Conservation (phyloP, 345 rosid genomes). For the Noccaea bulbosa region DNA sequence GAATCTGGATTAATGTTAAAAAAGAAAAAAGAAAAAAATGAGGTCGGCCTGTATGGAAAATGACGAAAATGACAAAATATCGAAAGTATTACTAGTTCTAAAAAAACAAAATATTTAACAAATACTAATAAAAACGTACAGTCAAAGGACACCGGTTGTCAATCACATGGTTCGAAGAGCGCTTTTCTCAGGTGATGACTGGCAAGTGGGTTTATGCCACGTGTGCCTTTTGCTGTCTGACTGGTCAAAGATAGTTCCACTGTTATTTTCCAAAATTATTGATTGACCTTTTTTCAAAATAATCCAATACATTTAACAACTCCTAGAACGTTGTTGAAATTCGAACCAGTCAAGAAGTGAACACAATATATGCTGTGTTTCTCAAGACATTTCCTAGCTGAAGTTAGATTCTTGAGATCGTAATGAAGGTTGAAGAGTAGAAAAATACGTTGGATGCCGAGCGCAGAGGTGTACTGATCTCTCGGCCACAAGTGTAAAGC, state of each 20-base stretch:
- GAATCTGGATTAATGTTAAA: background rate
- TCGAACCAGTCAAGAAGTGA: too few relatives aligned
- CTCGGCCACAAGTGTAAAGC: too few relatives aligned
- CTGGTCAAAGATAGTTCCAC: constrained; percentile 40
- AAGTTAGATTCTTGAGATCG: too few relatives aligned
- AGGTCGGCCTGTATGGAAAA: background rate
- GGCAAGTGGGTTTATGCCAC: constrained; percentile 47
- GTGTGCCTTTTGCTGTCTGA: constrained; percentile 22
- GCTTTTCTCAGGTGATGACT: constrained; percentile 36
- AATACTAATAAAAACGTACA: constrained; percentile 28
- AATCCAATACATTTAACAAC: too few relatives aligned
- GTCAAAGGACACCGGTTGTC: constrained; percentile 55
- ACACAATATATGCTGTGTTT: too few relatives aligned
- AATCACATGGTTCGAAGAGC: constrained; percentile 53
- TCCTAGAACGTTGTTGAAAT: too few relatives aligned
- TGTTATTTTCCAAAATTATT: constrained; percentile 3
- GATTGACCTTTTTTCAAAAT: too few relatives aligned
- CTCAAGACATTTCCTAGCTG: too few relatives aligned
- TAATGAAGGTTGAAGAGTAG: too few relatives aligned
- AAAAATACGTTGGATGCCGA: too few relatives aligned
- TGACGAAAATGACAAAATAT: constrained; percentile 26
- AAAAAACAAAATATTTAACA: background rate
- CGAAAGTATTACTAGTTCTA: background rate
- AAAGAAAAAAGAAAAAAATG: background rate
- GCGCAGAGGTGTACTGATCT: too few relatives aligned